Conservation (phyloP, 805 yeast genomes). For the Debaryomyces castellii region DNA sequence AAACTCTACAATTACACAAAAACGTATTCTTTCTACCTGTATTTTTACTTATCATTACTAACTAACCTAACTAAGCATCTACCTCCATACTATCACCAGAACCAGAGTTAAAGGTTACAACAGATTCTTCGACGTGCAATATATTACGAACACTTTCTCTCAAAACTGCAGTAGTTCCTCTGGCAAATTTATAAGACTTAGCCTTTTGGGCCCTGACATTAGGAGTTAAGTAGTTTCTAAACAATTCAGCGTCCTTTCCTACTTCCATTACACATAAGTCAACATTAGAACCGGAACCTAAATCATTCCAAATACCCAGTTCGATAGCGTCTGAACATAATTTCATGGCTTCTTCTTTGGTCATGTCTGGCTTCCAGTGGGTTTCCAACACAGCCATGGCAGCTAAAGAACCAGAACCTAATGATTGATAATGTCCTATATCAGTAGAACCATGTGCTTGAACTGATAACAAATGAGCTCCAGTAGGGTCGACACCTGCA, state of each 20-base stretch:
- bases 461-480: slow-evolving; percentile 86
- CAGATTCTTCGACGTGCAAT: slow-evolving; percentile 68
- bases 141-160: slow-evolving; percentile 63
- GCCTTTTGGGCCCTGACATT: slow-evolving; percentile 83
- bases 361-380: slow-evolving; percentile 75
- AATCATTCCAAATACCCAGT: slow-evolving; percentile 98
- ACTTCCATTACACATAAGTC: slow-evolving; percentile 96
- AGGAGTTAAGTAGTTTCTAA: slow-evolving; percentile 88
- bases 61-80: slow-evolving; percentile 26
- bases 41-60: background rate
- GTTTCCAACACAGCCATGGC: slow-evolving; percentile 97
- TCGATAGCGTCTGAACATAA: slow-evolving; percentile 91
- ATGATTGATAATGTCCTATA: slow-evolving; percentile 86
- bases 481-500: slow-evolving; percentile 97
- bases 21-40: background rate
- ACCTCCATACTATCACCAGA: slow-evolving; percentile 41
- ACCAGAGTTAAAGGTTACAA: slow-evolving; percentile 34
- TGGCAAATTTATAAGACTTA: slow-evolving; percentile 76
- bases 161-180: slow-evolving; percentile 92
- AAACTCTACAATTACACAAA: slow-evolving; percentile 5
- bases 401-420: slow-evolving; percentile 96
- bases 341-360: slow-evolving; percentile 86
- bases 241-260: slow-evolving; percentile 81
- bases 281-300: slow-evolving; percentile 98
- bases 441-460: slow-evolving; percentile 99